Evolutionary conservation across 2,329 filamentous ascomycete genomes (phyloP).

Genomic region (Capronia epimyces): DNA sequence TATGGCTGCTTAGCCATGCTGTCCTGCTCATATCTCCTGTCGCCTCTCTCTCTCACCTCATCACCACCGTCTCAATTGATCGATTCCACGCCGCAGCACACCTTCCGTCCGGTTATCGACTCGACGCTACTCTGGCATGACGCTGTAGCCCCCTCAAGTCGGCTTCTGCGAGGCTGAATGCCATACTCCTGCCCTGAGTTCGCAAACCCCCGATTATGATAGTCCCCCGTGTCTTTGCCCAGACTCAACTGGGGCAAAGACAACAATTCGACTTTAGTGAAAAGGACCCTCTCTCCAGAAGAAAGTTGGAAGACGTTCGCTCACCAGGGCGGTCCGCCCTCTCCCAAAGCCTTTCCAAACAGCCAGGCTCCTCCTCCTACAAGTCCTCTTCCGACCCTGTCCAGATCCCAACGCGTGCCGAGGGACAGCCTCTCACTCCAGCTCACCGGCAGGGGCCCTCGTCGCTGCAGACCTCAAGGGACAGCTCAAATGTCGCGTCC

Average conservation of each 20-base stretch:
- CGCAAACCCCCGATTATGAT: conserved; percentile 32
- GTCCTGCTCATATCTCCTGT: conserved; percentile 1
- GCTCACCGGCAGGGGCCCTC: conserved; percentile 12
- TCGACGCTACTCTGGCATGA: conserved; percentile 5
- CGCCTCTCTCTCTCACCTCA: not conserved
- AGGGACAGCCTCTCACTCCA: not conserved
- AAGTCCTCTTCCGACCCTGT: conserved; percentile 16
- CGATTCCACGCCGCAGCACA: not conserved
- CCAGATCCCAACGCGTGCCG: conserved; percentile 14
- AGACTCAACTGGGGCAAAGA: conserved; percentile 32
- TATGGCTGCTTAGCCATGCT: conserved; percentile 11
- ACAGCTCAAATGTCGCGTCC: not conserved
- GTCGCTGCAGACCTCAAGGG: conserved; percentile 11
- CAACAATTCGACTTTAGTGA: conserved; percentile 22
- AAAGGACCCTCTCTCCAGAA: conserved; percentile 15
- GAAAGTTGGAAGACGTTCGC: not conserved
- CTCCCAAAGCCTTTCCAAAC: conserved; percentile 15
- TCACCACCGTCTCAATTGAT: not conserved
- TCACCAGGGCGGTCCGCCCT: conserved; percentile 14
- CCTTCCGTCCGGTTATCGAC: not conserved
- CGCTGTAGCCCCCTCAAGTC: not conserved
- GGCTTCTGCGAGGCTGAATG: not conserved
- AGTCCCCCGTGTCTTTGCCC: conserved; percentile 39
- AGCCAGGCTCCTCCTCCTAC: conserved; percentile 2
- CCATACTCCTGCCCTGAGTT: not conserved